Conservation (phyloP, 331 rosid species). For the Malus hybrid region DNA sequence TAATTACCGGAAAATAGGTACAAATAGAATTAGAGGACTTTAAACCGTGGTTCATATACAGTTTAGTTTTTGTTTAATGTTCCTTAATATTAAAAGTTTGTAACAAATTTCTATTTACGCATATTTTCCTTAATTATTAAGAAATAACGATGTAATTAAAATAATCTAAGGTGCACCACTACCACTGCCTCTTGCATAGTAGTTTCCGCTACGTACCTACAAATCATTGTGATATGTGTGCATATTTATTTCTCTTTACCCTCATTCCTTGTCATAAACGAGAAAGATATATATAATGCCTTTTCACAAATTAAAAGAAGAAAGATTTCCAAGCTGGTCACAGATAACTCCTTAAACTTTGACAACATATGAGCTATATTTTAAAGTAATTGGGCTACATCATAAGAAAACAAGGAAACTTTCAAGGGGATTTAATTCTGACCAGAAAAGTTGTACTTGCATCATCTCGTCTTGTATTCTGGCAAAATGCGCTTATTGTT, state of each 20-base stretch:
- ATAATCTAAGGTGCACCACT: background rate
- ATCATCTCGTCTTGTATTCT: no score
- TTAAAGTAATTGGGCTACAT: background rate
- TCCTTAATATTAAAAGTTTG: no score
- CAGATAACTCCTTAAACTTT: background rate
- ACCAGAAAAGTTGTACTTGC: no score
- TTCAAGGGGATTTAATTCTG: no score
- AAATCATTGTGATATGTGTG: slow-evolving; percentile 1
- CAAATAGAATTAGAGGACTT: no score
- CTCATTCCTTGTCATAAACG: background rate
- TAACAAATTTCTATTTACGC: no score
- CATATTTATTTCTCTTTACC: background rate
- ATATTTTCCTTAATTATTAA: background rate
- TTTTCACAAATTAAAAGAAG: background rate
- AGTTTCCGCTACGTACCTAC: background rate
- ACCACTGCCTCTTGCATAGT: background rate
- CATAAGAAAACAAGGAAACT: no score
- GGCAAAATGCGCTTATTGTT: no score
- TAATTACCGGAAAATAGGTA: no score
- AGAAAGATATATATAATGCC: background rate
- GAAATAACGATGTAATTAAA: background rate
- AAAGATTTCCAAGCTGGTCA: background rate
- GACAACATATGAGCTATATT: background rate
- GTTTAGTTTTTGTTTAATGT: no score
- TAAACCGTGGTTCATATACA: no score